These are phyloP conservation scores for Aspergillus flavus DNA, from an alignment of 2,329 filamentous ascomycete genomes.

Conservation along the genomic window DNA sequence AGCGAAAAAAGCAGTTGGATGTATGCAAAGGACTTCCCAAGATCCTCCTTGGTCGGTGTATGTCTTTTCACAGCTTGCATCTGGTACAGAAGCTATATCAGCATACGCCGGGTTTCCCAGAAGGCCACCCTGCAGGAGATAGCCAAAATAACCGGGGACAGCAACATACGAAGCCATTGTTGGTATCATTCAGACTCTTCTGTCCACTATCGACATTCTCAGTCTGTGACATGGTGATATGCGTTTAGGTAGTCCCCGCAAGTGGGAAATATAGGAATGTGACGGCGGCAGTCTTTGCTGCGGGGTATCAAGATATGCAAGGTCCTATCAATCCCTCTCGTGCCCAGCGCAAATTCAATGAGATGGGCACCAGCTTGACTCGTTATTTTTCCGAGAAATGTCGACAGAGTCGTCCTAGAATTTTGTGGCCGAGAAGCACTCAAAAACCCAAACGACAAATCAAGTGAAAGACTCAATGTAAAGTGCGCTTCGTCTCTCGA, in stretches of 20 bases:
- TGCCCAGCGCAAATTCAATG: neutral
- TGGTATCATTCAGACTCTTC: conserved; percentile 5
- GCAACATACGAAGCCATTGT: conserved; percentile 8
- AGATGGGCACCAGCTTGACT: neutral
- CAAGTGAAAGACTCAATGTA: neutral
- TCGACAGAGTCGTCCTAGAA: neutral
- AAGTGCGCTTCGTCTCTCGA: neutral
- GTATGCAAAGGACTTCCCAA: conserved; percentile 26
- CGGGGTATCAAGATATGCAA: neutral
- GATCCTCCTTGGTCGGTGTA: conserved; percentile 23
- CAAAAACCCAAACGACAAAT: neutral
- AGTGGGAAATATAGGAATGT: neutral
- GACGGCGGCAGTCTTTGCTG: neutral
- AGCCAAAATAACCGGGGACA: neutral
- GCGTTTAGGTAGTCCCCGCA: neutral
- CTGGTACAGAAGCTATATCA: neutral
- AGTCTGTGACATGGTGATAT: conserved; percentile 10
- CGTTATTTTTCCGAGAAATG: neutral
- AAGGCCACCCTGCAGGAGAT: neutral
- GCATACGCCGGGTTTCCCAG: neutral
- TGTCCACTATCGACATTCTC: neutral
- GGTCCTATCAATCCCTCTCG: neutral
- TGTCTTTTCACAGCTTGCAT: conserved; percentile 18
- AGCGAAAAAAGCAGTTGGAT: conserved; percentile 29
- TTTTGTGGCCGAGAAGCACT: neutral